Evolutionary conservation across 306 rosid species (phyloP).

Genomic region (Clitoria ternatea): DNA sequence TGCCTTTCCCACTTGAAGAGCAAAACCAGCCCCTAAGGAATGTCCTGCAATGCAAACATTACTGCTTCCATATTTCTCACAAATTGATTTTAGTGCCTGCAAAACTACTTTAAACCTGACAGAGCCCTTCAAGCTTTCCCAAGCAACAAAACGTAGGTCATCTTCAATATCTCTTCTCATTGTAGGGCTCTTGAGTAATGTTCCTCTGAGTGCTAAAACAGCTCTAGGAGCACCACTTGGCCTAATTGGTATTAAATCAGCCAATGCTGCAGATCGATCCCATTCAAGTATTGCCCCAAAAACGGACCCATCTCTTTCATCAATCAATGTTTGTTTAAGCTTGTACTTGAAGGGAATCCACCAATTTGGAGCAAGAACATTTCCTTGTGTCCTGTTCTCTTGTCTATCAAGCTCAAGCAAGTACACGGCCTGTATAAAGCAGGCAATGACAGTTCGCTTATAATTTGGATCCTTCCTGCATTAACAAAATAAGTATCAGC

Average conservation of each 20-base stretch:
- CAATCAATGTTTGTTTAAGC: constrained; percentile 55
- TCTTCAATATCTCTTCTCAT: constrained; percentile 79
- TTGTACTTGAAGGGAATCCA: constrained; percentile 95
- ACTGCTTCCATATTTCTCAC: constrained; percentile 55
- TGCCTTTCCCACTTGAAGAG: constrained; percentile 83
- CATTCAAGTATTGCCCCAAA: constrained; percentile 92
- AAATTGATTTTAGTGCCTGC: constrained; percentile 58
- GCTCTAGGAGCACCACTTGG: constrained; percentile 93
- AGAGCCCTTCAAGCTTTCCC: constrained; percentile 97
- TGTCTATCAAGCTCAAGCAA: constrained; percentile 91
- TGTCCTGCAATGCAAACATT: constrained; percentile 92
- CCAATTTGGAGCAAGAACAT: constrained; percentile 89
- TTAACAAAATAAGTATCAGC: constrained; percentile 7
- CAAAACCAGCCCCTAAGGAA: constrained; percentile 93
- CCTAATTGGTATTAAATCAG: constrained; percentile 54
- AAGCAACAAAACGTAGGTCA: constrained; percentile 89
- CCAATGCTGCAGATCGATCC: constrained; percentile 77
- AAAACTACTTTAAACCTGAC: constrained; percentile 63
- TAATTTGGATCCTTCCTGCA: constrained; percentile 78
- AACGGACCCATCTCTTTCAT: constrained; percentile 87
- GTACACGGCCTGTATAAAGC: constrained; percentile 90
- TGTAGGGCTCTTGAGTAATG: constrained; percentile 81
- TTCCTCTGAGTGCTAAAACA: constrained; percentile 85
- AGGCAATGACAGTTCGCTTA: constrained; percentile 79
- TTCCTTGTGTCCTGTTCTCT: constrained; percentile 55